A percentile compares a stretch with the other conserved stretches of the same genome.
phyloP scores from a whole-genome alignment of 1,284 basidiomycete genomes.

The Trametes polyzona region DNA sequence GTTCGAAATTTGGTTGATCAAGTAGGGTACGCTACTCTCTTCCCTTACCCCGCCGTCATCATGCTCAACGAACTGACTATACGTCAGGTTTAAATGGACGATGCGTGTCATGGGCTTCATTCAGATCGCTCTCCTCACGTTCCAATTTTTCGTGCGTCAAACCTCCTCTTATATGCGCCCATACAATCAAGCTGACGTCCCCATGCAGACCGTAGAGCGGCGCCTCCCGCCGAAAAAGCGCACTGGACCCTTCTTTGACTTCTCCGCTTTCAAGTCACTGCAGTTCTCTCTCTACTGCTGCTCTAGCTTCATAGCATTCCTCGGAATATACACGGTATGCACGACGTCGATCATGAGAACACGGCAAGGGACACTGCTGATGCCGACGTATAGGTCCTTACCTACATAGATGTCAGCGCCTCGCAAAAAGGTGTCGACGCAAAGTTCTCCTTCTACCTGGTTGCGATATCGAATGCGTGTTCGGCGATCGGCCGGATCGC shows the following conservation, averaged over 20 bases:
- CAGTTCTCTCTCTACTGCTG: constrained; percentile 49
- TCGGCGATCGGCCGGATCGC: constrained; percentile 47
- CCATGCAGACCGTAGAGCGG: constrained; percentile 46
- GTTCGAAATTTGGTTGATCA: constrained; percentile 43
- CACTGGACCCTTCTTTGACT: constrained; percentile 54
- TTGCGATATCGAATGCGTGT: constrained; percentile 49
- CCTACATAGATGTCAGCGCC: constrained; percentile 51
- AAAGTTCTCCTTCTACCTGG: constrained; percentile 48
- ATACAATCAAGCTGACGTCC: constrained; percentile 25
- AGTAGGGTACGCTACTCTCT: constrained; percentile 37
- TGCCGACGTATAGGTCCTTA: constrained; percentile 41
- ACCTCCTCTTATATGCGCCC: constrained; percentile 22
- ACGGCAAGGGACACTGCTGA: background rate
- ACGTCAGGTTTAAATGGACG: constrained; percentile 58
- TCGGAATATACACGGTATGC: constrained; percentile 60
- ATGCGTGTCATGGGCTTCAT: constrained; percentile 64
- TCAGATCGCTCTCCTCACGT: constrained; percentile 44
- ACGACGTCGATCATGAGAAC: no score
- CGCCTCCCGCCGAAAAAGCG: constrained; percentile 53
- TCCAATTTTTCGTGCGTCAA: constrained; percentile 44
- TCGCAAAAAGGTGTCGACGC: constrained; percentile 40
- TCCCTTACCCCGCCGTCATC: no score
- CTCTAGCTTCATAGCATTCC: constrained; percentile 50
- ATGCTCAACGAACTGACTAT: background rate
- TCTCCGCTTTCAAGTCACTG: constrained; percentile 49